A percentile compares a stretch with the other conserved stretches of the same genome.
phyloP scores from a whole-genome alignment of 345 rosid species.

The Eutrema yunnanense region DNA sequence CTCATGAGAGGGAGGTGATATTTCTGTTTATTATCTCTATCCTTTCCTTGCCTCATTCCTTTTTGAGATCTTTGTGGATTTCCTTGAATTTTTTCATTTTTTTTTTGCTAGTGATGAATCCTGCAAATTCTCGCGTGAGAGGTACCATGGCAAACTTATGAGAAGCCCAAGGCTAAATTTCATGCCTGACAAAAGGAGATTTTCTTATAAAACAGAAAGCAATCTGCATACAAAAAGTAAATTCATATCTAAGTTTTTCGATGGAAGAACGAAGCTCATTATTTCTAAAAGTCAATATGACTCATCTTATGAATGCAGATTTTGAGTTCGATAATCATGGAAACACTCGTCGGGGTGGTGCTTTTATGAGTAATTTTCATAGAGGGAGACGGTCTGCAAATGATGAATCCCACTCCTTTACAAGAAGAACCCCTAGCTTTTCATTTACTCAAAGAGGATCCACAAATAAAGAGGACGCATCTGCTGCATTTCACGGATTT shows the following conservation, averaged over 20 bases:
- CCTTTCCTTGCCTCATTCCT: not conserved
- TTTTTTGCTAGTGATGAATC: constrained; percentile 43
- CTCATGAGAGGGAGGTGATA: constrained; percentile 73
- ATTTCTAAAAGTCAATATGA: constrained; percentile 37
- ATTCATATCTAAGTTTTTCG: constrained; percentile 35
- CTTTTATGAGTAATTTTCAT: constrained; percentile 43
- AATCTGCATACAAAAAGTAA: constrained; percentile 39
- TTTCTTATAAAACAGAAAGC: constrained; percentile 41
- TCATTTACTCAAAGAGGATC: constrained; percentile 48
- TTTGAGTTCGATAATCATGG: constrained; percentile 45
- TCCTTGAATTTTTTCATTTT: constrained; percentile 7
- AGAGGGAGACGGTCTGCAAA: constrained; percentile 54
- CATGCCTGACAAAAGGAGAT: constrained; percentile 59
- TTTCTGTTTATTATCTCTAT: constrained; percentile 12
- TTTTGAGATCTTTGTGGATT: not conserved
- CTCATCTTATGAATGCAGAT: constrained; percentile 32
- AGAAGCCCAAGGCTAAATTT: constrained; percentile 53
- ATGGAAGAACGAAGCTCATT: constrained; percentile 30
- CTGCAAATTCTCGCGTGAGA: constrained; percentile 43
- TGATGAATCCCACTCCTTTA: constrained; percentile 39
- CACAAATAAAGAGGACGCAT: constrained; percentile 50
- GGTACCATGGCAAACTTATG: constrained; percentile 43
- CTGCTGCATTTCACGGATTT: constrained; percentile 53
- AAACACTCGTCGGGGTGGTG: constrained; percentile 37
- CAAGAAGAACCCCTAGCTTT: constrained; percentile 49